Evolutionary conservation across 2,329 filamentous ascomycete genomes (phyloP), one percentile per base, ranked within the genome.

Genomic region (Venturia oleaginea): DNA sequence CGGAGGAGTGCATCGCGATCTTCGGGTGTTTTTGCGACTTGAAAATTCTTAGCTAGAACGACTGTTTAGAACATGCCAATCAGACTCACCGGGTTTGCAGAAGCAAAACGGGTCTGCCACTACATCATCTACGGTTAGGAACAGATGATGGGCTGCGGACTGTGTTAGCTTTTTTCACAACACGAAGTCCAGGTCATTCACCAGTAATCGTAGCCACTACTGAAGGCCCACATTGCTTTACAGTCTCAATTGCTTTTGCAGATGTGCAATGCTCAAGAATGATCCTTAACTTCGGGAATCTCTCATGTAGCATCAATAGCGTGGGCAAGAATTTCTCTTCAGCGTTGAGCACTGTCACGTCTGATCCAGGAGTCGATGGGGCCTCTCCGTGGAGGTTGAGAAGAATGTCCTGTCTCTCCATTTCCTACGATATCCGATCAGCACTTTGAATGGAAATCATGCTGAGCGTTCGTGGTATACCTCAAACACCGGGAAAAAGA

Each of bases 381-480:
- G 88, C 85, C 77, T 97, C 93, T 68, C 92, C 93, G 74, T 97
- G 92, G n/a, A 97, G 80, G 77, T 97, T 97, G 51, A 95, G 82
- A n/a, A 95, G 83, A 73, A 96, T 80, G 68, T 87, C 86, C 68
- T 92, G 85, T 66, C 86, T 79, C 73, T 96, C 89, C 92, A 97
- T 97, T 68, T 90, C 89, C n/a, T 57, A 19, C 13, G 15, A 4
- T 3, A 8, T 57, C 30, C 15, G 34, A n/a, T 57, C 46, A 51
- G 22, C 46, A 27, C 27, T 10, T 51, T 22, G 15, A 27, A 15
- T 11, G 46, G 19, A 27, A 8, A 15, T n/a, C n/a, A 51, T 51
- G 22, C 22, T 51, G 46, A 13, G 11, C 4, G 3, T 11, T 51
- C 46, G 22, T 5, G 22, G 11, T 17, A 27, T 57, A 57, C 51